Evolutionary conservation across 2,329 filamentous ascomycete genomes (phyloP).

Genomic region (Fusarium sp.): DNA sequence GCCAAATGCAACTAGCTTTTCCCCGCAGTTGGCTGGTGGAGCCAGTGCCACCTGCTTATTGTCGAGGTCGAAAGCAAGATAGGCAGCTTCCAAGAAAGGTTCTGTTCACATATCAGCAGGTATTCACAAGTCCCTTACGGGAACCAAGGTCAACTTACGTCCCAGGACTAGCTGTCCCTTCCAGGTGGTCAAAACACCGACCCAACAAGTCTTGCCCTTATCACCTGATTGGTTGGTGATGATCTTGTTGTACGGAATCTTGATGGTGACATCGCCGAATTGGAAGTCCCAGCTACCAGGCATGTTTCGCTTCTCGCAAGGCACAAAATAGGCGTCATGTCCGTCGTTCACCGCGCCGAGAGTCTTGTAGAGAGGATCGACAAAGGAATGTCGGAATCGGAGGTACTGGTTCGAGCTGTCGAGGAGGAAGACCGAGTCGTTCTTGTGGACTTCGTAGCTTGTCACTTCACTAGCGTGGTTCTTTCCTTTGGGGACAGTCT

Average conservation of each 20-base stretch:
- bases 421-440: not conserved
- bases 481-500: not conserved
- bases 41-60: not conserved
- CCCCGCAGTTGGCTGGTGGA: not conserved
- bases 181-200: not conserved
- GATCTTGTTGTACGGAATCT: not conserved
- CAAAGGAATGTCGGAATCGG: not conserved
- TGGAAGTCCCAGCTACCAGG: not conserved
- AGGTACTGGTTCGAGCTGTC: not conserved
- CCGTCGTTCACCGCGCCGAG: not conserved
- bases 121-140: rapidly evolving
- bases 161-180: not conserved
- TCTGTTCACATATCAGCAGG: not conserved
- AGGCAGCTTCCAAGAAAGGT: not conserved
- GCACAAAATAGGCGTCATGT: not conserved
- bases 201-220: not conserved
- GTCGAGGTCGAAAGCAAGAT: not conserved
- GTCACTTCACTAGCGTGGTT: not conserved
- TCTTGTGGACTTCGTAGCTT: not conserved
- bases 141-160: rapidly evolving
- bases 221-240: not conserved
- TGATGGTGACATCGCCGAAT: not conserved
- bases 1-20: not conserved
- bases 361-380: not conserved
- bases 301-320: not conserved